Conservation (phyloP, 345 rosid genomes). For the Moringa oleifera region DNA sequence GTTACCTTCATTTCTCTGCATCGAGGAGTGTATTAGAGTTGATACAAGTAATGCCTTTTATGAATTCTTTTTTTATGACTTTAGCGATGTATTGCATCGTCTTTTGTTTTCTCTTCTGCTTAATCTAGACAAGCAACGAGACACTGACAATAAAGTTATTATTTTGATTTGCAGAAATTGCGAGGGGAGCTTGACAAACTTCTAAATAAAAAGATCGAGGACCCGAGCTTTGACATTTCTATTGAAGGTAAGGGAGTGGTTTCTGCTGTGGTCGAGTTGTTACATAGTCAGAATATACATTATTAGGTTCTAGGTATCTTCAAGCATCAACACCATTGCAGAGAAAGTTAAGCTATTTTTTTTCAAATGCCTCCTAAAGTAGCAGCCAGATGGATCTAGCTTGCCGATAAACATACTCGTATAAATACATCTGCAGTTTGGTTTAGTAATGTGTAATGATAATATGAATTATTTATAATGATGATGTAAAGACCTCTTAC, state of each 20-base stretch:
- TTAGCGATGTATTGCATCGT: background rate
- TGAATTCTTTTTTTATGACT: background rate
- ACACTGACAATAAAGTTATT: too few species aligned
- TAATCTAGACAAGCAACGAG: too few species aligned
- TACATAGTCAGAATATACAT: conserved; percentile 46
- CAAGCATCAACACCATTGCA: background rate
- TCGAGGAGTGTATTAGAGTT: conserved; percentile 71
- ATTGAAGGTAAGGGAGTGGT: conserved; percentile 85
- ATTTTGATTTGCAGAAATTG: conserved; percentile 46
- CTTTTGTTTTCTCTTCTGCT: background rate
- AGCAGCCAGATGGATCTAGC: too few species aligned
- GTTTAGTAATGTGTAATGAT: too few species aligned
- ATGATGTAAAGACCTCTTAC: too few species aligned
- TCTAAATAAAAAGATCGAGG: conserved; percentile 74
- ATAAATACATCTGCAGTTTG: too few species aligned
- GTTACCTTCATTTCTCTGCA: conserved; percentile 95
- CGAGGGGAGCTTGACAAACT: conserved; percentile 80
- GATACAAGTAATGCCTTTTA: conserved; percentile 48
- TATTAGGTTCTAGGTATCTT: conserved; percentile 1
- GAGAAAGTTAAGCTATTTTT: too few species aligned
- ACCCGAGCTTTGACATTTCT: conserved; percentile 72
- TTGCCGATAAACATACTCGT: too few species aligned
- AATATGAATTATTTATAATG: too few species aligned
- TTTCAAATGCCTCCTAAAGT: too few species aligned
- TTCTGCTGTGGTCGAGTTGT: conserved; percentile 73